These are phyloP conservation scores for Microcyclosporella mali DNA, from an alignment of 2,329 filamentous ascomycete genomes.

Conservation along the genomic window DNA sequence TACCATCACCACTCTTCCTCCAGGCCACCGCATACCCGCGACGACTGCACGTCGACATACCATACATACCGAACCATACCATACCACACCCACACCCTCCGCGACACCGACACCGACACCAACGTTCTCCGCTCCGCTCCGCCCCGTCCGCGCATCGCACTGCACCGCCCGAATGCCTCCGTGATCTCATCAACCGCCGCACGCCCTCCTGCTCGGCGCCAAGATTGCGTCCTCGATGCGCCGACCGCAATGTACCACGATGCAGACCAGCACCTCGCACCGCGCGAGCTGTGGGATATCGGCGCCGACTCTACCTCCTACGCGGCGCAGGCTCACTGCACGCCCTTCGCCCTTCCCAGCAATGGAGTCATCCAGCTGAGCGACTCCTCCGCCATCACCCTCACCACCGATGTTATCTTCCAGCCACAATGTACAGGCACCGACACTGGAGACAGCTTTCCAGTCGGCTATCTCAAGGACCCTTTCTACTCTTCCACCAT, in stretches of 20 bases:
- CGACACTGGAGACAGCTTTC: conserved; percentile 40
- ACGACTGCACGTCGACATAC: too few species aligned
- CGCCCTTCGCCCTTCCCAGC: conserved; percentile 56
- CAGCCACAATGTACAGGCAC: conserved; percentile 49
- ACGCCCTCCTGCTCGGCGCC: conserved; percentile 18
- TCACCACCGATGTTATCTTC: conserved; percentile 56
- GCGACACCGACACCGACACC: not conserved
- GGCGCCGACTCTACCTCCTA: conserved; percentile 18
- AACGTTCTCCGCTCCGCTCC: not conserved
- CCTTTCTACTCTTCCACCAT: conserved; percentile 93
- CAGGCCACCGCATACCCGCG: too few species aligned
- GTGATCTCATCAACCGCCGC: too few species aligned
- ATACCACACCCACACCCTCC: too few species aligned
- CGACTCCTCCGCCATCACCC: conserved; percentile 50
- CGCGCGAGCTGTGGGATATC: conserved; percentile 31
- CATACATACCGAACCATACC: too few species aligned
- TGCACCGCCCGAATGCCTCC: conserved; percentile 18
- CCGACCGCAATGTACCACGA: conserved; percentile 10
- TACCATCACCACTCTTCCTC: too few species aligned
- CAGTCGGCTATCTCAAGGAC: conserved; percentile 64
- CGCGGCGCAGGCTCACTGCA: conserved; percentile 43
- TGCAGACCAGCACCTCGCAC: conserved; percentile 10
- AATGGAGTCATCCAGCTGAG: conserved; percentile 51
- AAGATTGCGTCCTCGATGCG: conserved; percentile 13
- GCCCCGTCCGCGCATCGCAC: conserved; percentile 2